phyloP scores from a whole-genome alignment of 2,329 filamentous ascomycete genomes.

The Blumeria graminis region DNA sequence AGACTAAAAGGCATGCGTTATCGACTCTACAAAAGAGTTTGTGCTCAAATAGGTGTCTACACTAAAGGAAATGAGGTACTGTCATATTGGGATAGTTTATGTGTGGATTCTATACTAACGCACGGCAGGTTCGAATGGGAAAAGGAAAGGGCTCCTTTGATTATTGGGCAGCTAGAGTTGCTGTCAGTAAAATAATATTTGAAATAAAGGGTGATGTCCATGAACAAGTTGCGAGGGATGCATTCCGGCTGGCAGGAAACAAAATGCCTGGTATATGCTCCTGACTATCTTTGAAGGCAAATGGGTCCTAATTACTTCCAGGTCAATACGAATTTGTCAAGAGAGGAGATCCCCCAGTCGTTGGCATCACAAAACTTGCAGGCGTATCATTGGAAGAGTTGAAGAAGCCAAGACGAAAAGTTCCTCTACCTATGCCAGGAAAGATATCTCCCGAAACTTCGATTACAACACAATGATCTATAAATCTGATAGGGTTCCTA shows the following conservation, averaged over 20 bases:
- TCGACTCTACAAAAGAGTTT: constrained; percentile 72
- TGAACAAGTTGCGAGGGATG: constrained; percentile 83
- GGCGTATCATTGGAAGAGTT: constrained; percentile 64
- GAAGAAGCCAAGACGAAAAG: constrained; percentile 45
- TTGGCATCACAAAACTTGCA: constrained; percentile 74
- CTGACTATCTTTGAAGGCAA: neutral
- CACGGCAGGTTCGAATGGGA: constrained; percentile 64
- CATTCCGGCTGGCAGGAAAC: constrained; percentile 78
- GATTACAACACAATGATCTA: constrained; percentile 2
- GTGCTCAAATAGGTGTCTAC: constrained; percentile 86
- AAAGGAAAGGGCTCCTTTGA: constrained; percentile 97
- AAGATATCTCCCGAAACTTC: neutral
- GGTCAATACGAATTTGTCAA: constrained; percentile 81
- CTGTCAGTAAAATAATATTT: constrained; percentile 77
- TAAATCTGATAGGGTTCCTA: no score
- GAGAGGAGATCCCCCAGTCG: constrained; percentile 71
- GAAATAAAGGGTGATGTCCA: constrained; percentile 81
- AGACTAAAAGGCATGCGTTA: constrained; percentile 79
- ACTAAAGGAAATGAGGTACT: constrained; percentile 75
- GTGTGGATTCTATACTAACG: neutral
- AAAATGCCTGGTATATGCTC: constrained; percentile 60
- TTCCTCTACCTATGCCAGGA: constrained; percentile 8
- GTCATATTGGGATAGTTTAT: neutral
- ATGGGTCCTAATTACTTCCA: constrained; percentile 13
- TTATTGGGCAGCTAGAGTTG: constrained; percentile 77